These are phyloP conservation scores for Exophiala phaeomuriformis DNA, from an alignment of 2,329 filamentous ascomycete genomes.

Conservation along the genomic window DNA sequence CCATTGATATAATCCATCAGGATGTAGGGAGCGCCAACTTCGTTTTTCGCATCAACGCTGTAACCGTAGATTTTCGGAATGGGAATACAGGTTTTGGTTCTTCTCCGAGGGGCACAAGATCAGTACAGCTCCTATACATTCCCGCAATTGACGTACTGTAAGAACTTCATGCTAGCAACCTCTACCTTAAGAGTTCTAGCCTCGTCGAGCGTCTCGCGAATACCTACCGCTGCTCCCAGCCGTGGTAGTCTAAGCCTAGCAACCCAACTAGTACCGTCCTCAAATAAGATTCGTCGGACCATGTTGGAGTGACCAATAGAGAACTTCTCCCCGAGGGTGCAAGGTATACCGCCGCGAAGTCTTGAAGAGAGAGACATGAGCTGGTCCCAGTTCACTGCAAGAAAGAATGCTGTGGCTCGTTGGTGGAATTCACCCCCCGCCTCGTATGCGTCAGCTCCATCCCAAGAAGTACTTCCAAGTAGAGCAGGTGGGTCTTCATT, in stretches of 20 bases:
- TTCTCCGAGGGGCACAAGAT: not conserved
- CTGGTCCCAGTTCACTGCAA: not conserved
- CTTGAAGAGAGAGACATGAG: not conserved
- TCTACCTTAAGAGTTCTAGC: not conserved
- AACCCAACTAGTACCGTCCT: not conserved
- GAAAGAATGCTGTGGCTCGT: not conserved
- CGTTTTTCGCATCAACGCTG: not conserved
- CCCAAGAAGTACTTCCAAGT: not conserved
- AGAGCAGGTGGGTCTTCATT: not conserved
- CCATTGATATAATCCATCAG: not conserved
- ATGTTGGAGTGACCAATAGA: not conserved
- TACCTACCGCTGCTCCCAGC: not conserved
- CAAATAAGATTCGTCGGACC: not conserved
- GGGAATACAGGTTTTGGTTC: not conserved
- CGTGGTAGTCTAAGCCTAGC: not conserved
- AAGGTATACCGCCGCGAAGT: not conserved
- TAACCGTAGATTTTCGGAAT: not conserved
- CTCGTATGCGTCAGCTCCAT: not conserved
- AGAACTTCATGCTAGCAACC: not conserved
- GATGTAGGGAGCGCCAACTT: not conserved
- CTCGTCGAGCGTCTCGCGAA: not conserved
- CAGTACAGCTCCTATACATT: not conserved
- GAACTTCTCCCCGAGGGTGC: not conserved
- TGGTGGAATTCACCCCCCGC: not conserved
- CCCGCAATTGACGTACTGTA: not conserved